Conservation (phyloP, 108 stramenopile species). For the Hondaea fermentalgiana region DNA sequence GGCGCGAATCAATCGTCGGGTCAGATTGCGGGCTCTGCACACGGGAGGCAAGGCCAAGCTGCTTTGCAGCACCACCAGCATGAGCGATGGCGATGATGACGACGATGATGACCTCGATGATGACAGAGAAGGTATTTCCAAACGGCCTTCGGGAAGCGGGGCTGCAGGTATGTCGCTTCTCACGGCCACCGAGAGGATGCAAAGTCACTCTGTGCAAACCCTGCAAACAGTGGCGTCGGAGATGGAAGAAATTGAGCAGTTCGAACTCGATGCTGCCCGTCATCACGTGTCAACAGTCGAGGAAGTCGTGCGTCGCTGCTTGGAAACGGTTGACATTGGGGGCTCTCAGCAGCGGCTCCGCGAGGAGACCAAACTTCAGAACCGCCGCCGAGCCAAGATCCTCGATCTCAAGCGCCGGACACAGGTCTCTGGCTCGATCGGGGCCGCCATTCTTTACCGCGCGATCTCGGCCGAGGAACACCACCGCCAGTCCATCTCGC, state of each 20-base stretch:
- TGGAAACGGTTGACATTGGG: not conserved
- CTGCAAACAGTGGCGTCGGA: not conserved
- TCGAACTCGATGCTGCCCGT: not conserved
- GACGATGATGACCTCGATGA: not conserved
- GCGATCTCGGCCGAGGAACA: not conserved
- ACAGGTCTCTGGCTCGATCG: not conserved
- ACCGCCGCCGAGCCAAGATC: not conserved
- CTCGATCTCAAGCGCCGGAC: not conserved
- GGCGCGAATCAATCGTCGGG: not conserved
- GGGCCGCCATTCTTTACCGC: not conserved
- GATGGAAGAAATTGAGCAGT: not conserved
- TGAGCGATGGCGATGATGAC: no score
- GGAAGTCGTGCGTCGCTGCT: not conserved
- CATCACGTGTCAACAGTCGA: not conserved
- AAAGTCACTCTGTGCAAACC: not conserved
- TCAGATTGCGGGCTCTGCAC: no score
- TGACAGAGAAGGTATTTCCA: not conserved
- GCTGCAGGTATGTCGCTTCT: not conserved
- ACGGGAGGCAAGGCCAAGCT: no score
- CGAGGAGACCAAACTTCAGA: not conserved
- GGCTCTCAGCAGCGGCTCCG: not conserved
- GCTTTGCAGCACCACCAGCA: no score
- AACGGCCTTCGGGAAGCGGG: not conserved
- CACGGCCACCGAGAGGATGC: not conserved
- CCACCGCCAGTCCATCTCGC: not conserved